Percentiles rank a stretch among this genome's conserved stretches.
phyloP scores from a whole-genome alignment of 768 basidiomycete genomes.

The Kwoniella sp. region DNA sequence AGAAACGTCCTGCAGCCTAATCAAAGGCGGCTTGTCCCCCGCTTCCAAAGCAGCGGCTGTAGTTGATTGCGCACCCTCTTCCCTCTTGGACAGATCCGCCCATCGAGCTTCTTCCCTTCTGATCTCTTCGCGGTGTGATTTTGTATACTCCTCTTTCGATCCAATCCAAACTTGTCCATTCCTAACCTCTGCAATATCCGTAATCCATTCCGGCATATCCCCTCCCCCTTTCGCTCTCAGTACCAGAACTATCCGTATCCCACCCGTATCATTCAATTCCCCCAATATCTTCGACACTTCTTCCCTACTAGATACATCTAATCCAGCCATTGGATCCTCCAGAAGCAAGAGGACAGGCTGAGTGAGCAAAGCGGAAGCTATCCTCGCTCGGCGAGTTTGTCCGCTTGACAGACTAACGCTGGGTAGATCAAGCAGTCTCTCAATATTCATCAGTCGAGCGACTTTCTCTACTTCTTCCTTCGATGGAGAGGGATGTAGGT shows the following conservation, averaged over 20 bases:
- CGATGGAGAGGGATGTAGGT: slow-evolving; percentile 32
- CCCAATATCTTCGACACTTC: slow-evolving; percentile 49
- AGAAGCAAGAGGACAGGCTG: slow-evolving; percentile 75
- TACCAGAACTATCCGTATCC: slow-evolving; percentile 45
- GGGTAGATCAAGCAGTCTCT: slow-evolving; percentile 73
- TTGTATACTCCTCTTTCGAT: slow-evolving; percentile 57
- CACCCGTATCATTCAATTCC: slow-evolving; percentile 39
- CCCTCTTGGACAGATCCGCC: neutral
- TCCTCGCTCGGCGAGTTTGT: slow-evolving; percentile 82
- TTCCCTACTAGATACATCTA: slow-evolving; percentile 47
- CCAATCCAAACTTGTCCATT: slow-evolving; percentile 62
- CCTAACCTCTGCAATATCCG: slow-evolving; percentile 47
- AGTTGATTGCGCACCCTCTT: too few species aligned
- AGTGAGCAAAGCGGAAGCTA: slow-evolving; percentile 72
- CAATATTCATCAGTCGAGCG: slow-evolving; percentile 64
- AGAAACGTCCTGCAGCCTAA: slow-evolving; percentile 67
- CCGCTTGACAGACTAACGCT: slow-evolving; percentile 85
- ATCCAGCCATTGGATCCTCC: slow-evolving; percentile 72
- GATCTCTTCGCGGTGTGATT: slow-evolving; percentile 2
- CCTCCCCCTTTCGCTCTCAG: slow-evolving; percentile 47
- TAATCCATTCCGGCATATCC: slow-evolving; percentile 51
- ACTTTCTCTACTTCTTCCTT: slow-evolving; percentile 61
- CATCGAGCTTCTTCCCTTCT: neutral
- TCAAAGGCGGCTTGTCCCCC: slow-evolving; percentile 41
- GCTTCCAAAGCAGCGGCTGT: too few species aligned